Base-by-base conservation (phyloP, 495 filamentous ascomycete species). In the Lasiosphaeria miniovina region DNA sequence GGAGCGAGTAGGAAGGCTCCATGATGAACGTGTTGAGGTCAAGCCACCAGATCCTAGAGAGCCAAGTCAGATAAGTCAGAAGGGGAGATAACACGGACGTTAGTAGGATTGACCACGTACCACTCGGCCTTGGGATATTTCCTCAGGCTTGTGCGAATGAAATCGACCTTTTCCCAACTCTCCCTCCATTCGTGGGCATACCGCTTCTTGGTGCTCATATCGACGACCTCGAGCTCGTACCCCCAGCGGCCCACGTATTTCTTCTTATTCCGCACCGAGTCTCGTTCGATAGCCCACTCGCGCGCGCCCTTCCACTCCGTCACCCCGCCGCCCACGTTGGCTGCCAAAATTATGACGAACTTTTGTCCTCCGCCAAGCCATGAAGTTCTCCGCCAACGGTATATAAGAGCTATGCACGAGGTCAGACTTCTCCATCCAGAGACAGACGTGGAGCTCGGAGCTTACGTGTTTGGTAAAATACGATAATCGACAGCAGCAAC, bases 141-240 rank as follows among this genome's bases (percentile, higher is more conserved):
- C 71, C 84, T 82, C 82, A 99, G 89, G 35, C 88, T 86, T 57
- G 94, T 90, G 58, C 95, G 88, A 63, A 99, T 88, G 49, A 91
- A 88, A 70, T 99, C 94, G 55, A 96, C 93, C 80, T 97, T 98
- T 77, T 99, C 94, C 94, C 94, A 99, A 70, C 92, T 93, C 74
- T 99, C 94, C 67, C 94, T 83, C 94, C 94, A 99, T 68, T 99
- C 94, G 71, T 99, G 95, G 50, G 94, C 95, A 71, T 99, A 99
- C 36, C 93, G 84, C 74, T 96, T 98, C 84, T 97, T 95, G 32
- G 93, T 96, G 70, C 90, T 89, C 92, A 99, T 93, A 66, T 99
- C 95, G 59, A 96, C 91, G 59, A 97, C 86, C 67, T 99, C 94
- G 55, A 99, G 77, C 58, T 97, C 88, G 73, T 99, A 97, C 3